A percentile compares a stretch with the other conserved stretches of the same genome.
Conservation (phyloP, 306 rosid genomes). For the Cicer chorassanicum region DNA sequence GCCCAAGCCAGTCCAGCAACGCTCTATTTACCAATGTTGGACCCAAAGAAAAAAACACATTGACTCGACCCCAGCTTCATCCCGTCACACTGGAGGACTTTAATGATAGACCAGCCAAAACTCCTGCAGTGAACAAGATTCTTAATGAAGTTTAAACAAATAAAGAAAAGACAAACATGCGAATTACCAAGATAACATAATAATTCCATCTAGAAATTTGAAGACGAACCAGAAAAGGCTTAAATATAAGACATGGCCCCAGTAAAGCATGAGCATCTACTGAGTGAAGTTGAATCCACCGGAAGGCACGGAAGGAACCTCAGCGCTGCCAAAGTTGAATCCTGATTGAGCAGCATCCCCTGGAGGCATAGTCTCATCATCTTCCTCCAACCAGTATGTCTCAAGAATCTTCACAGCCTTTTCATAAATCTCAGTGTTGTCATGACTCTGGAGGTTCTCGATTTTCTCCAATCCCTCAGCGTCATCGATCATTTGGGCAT, state of each 20-base stretch:
- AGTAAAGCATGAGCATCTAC: conserved; percentile 54
- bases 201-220: neutral
- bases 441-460: conserved; percentile 91
- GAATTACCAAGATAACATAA: conserved; percentile 13
- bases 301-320: conserved; percentile 70
- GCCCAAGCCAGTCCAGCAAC: conserved; percentile 48
- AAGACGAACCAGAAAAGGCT: conserved; percentile 29
- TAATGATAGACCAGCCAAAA: conserved; percentile 38
- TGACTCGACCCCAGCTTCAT: conserved; percentile 49
- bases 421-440: conserved; percentile 92
- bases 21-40: conserved; percentile 50
- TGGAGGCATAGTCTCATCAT: conserved; percentile 95
- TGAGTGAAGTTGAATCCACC: conserved; percentile 92
- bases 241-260: conserved; percentile 35
- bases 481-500: conserved; percentile 86
- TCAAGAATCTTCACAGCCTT: conserved; percentile 95
- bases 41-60: conserved; percentile 51
- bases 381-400: conserved; percentile 96
- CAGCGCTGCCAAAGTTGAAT: conserved; percentile 72
- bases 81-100: conserved; percentile 39
- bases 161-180: conserved; percentile 23
- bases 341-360: conserved; percentile 72
- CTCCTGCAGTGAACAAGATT: conserved; percentile 50
- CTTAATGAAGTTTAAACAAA: neutral
- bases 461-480: conserved; percentile 95